Percentiles rank a stretch among this genome's conserved stretches.
Evolutionary conservation across 352 stramenopile genomes (phyloP).

Genomic region (Pythium coloratum): DNA sequence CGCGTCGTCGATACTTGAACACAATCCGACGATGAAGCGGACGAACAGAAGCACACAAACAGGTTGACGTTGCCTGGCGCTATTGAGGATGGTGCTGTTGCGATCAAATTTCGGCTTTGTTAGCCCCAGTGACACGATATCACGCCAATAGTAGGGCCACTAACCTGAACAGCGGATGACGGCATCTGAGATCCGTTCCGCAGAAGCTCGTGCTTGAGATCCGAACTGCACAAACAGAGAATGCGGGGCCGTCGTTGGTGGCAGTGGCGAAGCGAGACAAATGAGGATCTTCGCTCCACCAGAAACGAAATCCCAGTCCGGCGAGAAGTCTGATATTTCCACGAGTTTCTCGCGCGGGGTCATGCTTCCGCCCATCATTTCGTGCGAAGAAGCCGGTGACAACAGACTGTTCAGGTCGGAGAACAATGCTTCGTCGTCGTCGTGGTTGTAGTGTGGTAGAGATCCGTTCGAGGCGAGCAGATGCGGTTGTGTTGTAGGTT

Average conservation of each 20-base stretch:
- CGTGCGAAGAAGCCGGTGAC: conserved; percentile 12
- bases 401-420: conserved; percentile 20
- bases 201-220: conserved; percentile 32
- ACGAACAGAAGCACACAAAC: conserved; percentile 49
- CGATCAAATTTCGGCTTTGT: not conserved
- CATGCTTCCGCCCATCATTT: not conserved
- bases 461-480: not conserved
- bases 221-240: conserved; percentile 80
- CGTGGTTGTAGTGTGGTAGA: conserved; percentile 12
- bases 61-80: conserved; percentile 52
- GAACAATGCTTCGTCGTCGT: conserved; percentile 36
- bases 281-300: conserved; percentile 85
- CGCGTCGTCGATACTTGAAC: conserved; percentile 51
- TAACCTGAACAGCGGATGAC: conserved; percentile 77
- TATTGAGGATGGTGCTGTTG: conserved; percentile 45
- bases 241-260: conserved; percentile 10
- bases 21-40: conserved; percentile 17
- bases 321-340: conserved; percentile 81
- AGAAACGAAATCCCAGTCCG: conserved; percentile 77
- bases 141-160: conserved; percentile 13
- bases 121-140: too few relatives aligned
- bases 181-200: conserved; percentile 67
- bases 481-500: not conserved
- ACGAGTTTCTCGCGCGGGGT: conserved; percentile 13
- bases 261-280: conserved; percentile 56